Evolutionary conservation across 164 flowering plant genomes (phyloP), one percentile per base, ranked within the genome.

Genomic region (Piper betle): DNA sequence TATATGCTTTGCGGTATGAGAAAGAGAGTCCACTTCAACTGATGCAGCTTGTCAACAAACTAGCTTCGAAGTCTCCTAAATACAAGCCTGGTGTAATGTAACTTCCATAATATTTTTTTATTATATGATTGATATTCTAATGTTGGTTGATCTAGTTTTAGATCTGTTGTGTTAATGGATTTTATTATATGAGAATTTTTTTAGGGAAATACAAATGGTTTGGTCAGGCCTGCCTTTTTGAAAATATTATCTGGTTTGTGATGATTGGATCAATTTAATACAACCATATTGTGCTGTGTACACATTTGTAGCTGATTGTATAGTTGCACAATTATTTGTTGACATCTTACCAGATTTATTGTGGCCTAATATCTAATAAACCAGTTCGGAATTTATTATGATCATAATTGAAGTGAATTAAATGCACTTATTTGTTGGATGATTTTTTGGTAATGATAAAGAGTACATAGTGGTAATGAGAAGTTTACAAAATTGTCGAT

Each of bases 1-100:
- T 93, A 75, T 93, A 90, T 78, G 97, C 97, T 64, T 72, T 93
- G 80, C 89, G 99, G 42, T 93, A 90, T 76, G 99, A 93, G 79
- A 93, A 93, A 74, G 99, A 93, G 68, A 93, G 87, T 69, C 89
- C 99, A 54, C 91, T 93, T 70, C 97, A 93, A 68, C 72, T 93
- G 79, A 91, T 91, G 99, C 97, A 93, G 81, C 86, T 93, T 62
- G 82, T 87, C 69, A 93, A 90, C 79, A 93, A 88, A 73, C 68
- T 93, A 69, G 84, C 97, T 39, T 81, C 97, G 46, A 78, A 79
- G 41, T 90, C 95, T 72, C 76, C 97, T 52, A 88, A 91, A 74
- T 91, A 91, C 80, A 90, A 91, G 75, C 78, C 96, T 66, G 97
- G 99, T 87, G 99, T 93, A 88, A 78, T 52, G 57, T 68, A 75